Base-by-base conservation (phyloP, 2,329 filamentous ascomycete genomes). In the Epichloe hybrida region DNA sequence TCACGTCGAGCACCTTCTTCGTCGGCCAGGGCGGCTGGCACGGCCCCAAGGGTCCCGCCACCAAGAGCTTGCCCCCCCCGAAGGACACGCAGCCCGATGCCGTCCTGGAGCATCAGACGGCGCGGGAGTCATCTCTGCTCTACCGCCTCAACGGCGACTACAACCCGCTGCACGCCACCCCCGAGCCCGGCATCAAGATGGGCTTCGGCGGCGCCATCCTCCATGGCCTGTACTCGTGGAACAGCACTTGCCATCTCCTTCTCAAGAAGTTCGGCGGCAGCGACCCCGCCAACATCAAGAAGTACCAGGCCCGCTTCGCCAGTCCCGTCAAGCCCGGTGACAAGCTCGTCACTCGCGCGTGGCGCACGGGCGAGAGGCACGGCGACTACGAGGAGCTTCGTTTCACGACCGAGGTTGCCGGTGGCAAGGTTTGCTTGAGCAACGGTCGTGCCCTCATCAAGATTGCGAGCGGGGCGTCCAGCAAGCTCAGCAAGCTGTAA, bases 101-200 rank as follows among this genome's bases (percentile, higher is more conserved):
- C 42, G 76, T 81, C 5, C 78, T 86, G 57, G 77, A 79, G 60
- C 77, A 84, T 60, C 83, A 88, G 67, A 88, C 85, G 4, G 85
- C 72, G 27, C 63, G 72, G 49, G 81, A 90, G 70, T 86, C 86
- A 4, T 80, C 87, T 8, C 77, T 86, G 55, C 72, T 93, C 50
- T 93, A 93, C 68, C 79, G 88, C 55, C 77, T 95, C 48, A 95
- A 95, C 60, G 89, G 89, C 57, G 90, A 95, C 71, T 95, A 95
- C 70, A 95, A 95, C 72, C 90, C 89, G 31, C 81, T 95, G 37
- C 89, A 95, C 65, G 88, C 88, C 6, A 86, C 86, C 17, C 88
- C 88, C 12, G 86, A 88, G 69, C 87, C 88, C 0, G 88, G 88
- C 54, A 70, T 79, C 68, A 84, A 88, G 71, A 95, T 95, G 87